Evolutionary conservation across 164 flowering plant genomes (phyloP).

Genomic region (Macadamia tetraphylla): DNA sequence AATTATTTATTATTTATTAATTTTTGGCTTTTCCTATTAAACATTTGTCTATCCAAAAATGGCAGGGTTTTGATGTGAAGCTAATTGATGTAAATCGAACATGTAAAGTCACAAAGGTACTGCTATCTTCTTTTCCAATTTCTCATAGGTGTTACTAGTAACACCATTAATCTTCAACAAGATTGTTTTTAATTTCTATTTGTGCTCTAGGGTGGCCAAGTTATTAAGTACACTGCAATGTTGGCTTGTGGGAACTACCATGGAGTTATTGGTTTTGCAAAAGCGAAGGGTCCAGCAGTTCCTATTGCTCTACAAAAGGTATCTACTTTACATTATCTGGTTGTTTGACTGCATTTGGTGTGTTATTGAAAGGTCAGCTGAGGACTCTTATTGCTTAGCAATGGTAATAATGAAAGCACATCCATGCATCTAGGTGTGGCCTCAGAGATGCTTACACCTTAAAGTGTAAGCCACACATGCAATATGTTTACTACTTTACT

Average conservation of each 20-base stretch:
- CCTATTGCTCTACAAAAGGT: conserved; percentile 93
- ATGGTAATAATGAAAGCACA: too few relatives aligned
- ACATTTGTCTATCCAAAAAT: conserved; percentile 17
- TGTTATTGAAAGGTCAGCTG: neutral
- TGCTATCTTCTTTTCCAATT: neutral
- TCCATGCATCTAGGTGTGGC: too few relatives aligned
- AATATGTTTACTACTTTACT: too few relatives aligned
- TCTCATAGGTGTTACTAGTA: neutral
- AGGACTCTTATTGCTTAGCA: too few relatives aligned
- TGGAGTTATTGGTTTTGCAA: conserved; percentile 86
- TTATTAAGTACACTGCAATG: conserved; percentile 65
- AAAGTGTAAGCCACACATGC: too few relatives aligned
- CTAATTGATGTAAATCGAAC: conserved; percentile 74
- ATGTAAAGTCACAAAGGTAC: conserved; percentile 91
- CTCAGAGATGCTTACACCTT: too few relatives aligned
- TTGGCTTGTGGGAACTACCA: conserved; percentile 88
- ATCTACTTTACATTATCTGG: conserved; percentile 7
- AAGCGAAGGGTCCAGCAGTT: conserved; percentile 79
- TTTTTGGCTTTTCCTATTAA: neutral
- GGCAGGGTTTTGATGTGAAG: conserved; percentile 92
- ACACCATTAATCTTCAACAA: conserved; percentile 3
- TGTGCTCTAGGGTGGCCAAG: conserved; percentile 71
- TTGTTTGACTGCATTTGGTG: neutral
- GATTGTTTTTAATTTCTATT: conserved; percentile 2
- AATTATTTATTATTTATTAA: too few relatives aligned